Percentiles rank a stretch among this genome's conserved stretches.
These are phyloP conservation scores for Persicaria maculosa DNA, from an alignment of 148 eudicot genomes.

Conservation along the genomic window DNA sequence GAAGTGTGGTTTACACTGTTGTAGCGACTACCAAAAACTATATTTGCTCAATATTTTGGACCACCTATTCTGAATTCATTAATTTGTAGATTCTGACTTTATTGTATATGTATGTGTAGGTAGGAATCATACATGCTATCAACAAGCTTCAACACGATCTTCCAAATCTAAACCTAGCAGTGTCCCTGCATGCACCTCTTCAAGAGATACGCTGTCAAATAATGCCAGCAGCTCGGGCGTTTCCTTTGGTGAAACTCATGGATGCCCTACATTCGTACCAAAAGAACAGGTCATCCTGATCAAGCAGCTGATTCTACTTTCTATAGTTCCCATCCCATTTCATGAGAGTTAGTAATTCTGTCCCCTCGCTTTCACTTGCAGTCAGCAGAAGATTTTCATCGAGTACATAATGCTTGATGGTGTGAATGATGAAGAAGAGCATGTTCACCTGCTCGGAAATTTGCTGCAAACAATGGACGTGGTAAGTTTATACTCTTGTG, in stretches of 20 bases:
- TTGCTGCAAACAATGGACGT: constrained; percentile 78
- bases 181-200: constrained; percentile 95
- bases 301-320: background rate
- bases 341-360: background rate
- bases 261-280: constrained; percentile 67
- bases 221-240: constrained; percentile 98
- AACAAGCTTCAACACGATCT: constrained; percentile 69
- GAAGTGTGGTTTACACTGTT: background rate
- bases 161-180: constrained; percentile 83
- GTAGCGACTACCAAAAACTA: background rate
- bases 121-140: constrained; percentile 89
- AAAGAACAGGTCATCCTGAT: constrained; percentile 45
- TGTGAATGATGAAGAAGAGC: constrained; percentile 85
- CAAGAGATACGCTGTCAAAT: constrained; percentile 97
- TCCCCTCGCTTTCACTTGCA: constrained; percentile 19
- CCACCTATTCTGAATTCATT: background rate
- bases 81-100: background rate
- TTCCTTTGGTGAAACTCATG: constrained; percentile 91
- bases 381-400: constrained; percentile 90
- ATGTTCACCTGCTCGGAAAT: constrained; percentile 88
- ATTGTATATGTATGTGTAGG: constrained; percentile 31
- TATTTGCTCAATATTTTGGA: background rate
- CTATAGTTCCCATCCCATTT: background rate
- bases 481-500: constrained; percentile 37
- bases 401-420: constrained; percentile 99